These are phyloP conservation scores for Megacollybia marginata DNA, from an alignment of 768 basidiomycete species.

Conservation along the genomic window DNA sequence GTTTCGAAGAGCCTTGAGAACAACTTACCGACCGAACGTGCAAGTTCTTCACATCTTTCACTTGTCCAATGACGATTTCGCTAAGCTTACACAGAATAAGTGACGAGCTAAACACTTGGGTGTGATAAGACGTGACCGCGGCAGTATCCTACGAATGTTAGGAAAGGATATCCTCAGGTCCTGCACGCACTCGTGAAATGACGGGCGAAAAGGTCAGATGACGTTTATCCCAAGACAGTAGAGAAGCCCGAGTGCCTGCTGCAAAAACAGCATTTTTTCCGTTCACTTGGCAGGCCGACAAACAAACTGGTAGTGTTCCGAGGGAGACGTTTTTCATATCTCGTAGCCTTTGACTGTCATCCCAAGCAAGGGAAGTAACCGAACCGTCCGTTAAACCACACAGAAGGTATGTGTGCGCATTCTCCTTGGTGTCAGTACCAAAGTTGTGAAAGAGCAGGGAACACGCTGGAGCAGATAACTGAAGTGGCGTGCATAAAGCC, in stretches of 20 bases:
- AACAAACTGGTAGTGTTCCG: slow-evolving; percentile 57
- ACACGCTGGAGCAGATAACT: slow-evolving; percentile 36
- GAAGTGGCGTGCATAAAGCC: slow-evolving; percentile 15
- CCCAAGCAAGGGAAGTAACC: slow-evolving; percentile 49
- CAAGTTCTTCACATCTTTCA: slow-evolving; percentile 66
- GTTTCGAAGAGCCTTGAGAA: background rate
- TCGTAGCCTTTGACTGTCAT: slow-evolving; percentile 20
- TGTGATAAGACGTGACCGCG: slow-evolving; percentile 45
- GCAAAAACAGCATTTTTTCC: slow-evolving; percentile 58
- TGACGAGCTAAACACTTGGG: slow-evolving; percentile 38
- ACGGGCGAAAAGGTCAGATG: slow-evolving; percentile 63
- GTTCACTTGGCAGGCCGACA: slow-evolving; percentile 50
- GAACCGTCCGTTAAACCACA: slow-evolving; percentile 74
- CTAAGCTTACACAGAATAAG: slow-evolving; percentile 52
- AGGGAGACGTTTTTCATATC: slow-evolving; percentile 57
- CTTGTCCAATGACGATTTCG: slow-evolving; percentile 55
- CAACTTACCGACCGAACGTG: slow-evolving; percentile 67
- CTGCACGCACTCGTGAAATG: slow-evolving; percentile 18
- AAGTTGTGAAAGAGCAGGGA: slow-evolving; percentile 56
- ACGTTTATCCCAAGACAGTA: slow-evolving; percentile 63
- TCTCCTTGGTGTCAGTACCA: slow-evolving; percentile 28
- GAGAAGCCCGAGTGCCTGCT: slow-evolving; percentile 58
- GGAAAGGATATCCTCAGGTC: no score
- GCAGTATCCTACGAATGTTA: slow-evolving; percentile 34
- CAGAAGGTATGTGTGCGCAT: slow-evolving; percentile 48